These are phyloP conservation scores for Tillandsia leiboldiana DNA, from an alignment of 176 grass and related monocot species.

Conservation along the genomic window DNA sequence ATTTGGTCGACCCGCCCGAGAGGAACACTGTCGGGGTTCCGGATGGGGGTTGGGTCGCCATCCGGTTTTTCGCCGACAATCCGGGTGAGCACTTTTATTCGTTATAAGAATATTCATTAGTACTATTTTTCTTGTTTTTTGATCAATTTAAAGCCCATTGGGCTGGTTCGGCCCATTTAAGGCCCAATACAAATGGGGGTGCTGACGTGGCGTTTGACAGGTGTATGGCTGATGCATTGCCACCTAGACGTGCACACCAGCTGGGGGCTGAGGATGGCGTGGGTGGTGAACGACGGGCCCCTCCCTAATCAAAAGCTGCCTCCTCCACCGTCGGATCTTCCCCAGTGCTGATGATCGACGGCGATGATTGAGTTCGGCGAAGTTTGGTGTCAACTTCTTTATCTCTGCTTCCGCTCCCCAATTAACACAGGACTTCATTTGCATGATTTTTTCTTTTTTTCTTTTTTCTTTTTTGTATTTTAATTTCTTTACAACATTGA, in stretches of 20 bases:
- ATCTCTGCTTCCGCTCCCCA: not conserved
- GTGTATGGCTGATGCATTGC: constrained; percentile 74
- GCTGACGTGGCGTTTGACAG: constrained; percentile 2
- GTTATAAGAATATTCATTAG: not conserved
- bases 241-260: constrained; percentile 66
- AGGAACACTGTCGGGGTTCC: constrained; percentile 61
- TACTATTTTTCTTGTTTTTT: not conserved
- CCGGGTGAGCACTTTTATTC: constrained; percentile 27
- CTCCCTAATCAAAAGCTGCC: constrained; percentile 48
- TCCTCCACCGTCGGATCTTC: constrained; percentile 57
- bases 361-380: not conserved
- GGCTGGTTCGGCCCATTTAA: not conserved
- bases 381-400: constrained; percentile 3
- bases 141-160: not conserved
- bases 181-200: not conserved
- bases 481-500: not conserved
- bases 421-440: too few species aligned
- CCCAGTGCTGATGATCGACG: constrained; percentile 27
- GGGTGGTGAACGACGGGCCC: constrained; percentile 51
- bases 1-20: constrained; percentile 52
- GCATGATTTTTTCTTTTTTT: not conserved
- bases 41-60: constrained; percentile 55
- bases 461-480: not conserved
- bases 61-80: constrained; percentile 69
- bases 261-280: constrained; percentile 72